These are phyloP conservation scores for Melanogaster broomeanus DNA, from an alignment of 768 basidiomycete genomes.

Conservation along the genomic window DNA sequence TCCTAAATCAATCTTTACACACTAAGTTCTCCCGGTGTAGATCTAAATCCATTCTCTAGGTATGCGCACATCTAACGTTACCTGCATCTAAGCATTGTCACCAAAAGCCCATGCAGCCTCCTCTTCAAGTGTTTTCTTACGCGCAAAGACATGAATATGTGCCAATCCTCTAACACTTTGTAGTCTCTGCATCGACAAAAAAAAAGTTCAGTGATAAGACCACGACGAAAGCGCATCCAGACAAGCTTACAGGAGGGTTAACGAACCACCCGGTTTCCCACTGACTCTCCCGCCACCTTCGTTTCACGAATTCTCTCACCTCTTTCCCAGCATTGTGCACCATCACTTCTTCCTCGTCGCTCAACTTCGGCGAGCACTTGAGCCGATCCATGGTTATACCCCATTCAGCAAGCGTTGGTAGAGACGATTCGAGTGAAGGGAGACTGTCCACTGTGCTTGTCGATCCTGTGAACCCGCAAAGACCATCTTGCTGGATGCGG, in stretches of 20 bases:
- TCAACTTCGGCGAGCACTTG: constrained; percentile 51
- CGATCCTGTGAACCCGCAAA: constrained; percentile 81
- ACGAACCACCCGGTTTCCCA: constrained; percentile 96
- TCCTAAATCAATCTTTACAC: no score
- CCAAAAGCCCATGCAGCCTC: constrained; percentile 17
- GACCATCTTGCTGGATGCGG: constrained; percentile 71
- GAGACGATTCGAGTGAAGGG: constrained; percentile 53
- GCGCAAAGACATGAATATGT: constrained; percentile 87
- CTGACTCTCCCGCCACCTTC: constrained; percentile 65
- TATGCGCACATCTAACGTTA: background rate
- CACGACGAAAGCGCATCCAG: background rate
- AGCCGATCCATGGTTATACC: constrained; percentile 63
- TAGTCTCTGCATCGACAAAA: constrained; percentile 51
- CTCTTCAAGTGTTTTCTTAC: constrained; percentile 42
- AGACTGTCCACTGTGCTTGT: constrained; percentile 57
- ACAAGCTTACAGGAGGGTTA: constrained; percentile 71
- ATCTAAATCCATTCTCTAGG: constrained; percentile 1
- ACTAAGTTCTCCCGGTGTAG: no score
- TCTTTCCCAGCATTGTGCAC: constrained; percentile 55
- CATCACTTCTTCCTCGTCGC: constrained; percentile 52
- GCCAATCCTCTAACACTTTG: constrained; percentile 82
- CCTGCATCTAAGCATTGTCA: background rate
- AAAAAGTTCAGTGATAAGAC: background rate
- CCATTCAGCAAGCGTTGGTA: constrained; percentile 72
- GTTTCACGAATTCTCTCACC: constrained; percentile 62